Evolutionary conservation across 2,329 filamentous ascomycete genomes (phyloP).

Genomic region (Sporothrix brasiliensis): DNA sequence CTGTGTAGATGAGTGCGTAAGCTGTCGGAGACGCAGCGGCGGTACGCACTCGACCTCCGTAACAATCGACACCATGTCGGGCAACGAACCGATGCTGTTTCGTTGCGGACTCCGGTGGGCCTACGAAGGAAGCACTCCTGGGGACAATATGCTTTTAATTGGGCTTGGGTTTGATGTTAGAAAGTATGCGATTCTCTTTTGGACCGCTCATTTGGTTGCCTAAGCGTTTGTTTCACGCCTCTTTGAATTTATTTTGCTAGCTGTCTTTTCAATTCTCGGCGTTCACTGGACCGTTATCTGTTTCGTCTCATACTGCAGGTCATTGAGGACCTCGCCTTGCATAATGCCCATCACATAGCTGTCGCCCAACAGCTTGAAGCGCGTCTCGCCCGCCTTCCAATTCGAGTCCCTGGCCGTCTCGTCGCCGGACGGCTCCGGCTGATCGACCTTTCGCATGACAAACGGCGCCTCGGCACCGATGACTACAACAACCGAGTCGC

Average conservation of each 20-base stretch:
- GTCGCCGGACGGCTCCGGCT: background rate
- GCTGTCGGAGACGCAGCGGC: conserved; percentile 34
- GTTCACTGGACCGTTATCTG: conserved; percentile 1
- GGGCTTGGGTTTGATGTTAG: conserved; percentile 22
- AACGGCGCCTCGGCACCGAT: conserved; percentile 24
- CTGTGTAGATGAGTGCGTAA: conserved; percentile 38
- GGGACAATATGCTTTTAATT: background rate
- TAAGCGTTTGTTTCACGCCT: background rate
- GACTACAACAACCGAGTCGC: background rate
- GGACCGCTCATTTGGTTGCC: too few species aligned
- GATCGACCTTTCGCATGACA: background rate
- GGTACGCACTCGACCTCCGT: conserved; percentile 43
- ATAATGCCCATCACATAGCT: conserved; percentile 15
- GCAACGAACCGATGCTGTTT: too few species aligned
- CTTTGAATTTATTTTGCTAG: background rate
- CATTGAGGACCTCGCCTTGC: conserved; percentile 7
- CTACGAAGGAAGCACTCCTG: conserved; percentile 35
- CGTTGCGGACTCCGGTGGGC: too few species aligned
- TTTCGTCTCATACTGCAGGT: background rate
- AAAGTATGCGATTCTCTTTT: too few species aligned
- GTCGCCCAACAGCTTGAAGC: conserved; percentile 17
- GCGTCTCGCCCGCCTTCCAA: background rate
- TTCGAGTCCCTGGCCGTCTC: too few species aligned
- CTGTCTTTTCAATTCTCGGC: too few species aligned
- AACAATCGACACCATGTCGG: too few species aligned